Percentiles rank a stretch among this genome's conserved stretches.
These are phyloP conservation scores for Debaryomyces tyrocola DNA, from an alignment of 805 yeast species.

Conservation along the genomic window DNA sequence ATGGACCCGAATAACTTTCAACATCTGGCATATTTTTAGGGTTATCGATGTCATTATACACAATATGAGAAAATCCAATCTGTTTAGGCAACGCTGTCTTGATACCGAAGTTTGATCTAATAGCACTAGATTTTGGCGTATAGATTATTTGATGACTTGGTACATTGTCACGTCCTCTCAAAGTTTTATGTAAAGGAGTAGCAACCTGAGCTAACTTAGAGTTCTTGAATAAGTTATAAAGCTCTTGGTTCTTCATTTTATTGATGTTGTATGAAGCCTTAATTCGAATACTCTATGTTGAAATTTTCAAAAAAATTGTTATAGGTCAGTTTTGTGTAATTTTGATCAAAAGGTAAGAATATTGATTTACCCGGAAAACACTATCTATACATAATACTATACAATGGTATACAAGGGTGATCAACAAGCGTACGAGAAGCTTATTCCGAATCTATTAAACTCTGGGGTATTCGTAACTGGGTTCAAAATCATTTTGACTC, in stretches of 20 bases:
- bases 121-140: conserved; percentile 63
- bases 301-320: background rate
- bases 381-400: background rate
- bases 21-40: conserved; percentile 68
- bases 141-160: conserved; percentile 77
- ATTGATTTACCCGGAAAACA: conserved; percentile 2
- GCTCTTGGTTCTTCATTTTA: conserved; percentile 30
- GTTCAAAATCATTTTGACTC: conserved; percentile 53
- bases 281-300: background rate
- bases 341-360: background rate
- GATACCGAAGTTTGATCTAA: conserved; percentile 74
- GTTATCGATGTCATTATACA: conserved; percentile 66
- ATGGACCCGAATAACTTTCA: conserved; percentile 59
- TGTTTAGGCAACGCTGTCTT: conserved; percentile 68
- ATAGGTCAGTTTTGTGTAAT: conserved; percentile 1
- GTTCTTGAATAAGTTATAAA: conserved; percentile 35
- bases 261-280: background rate
- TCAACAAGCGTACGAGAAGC: conserved; percentile 61
- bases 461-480: conserved; percentile 43
- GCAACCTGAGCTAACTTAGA: conserved; percentile 48
- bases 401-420: conserved; percentile 1
- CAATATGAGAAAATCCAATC: conserved; percentile 57
- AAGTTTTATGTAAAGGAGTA: conserved; percentile 31
- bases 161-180: conserved; percentile 25
- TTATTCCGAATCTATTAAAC: conserved; percentile 54